A percentile compares a stretch with the other conserved stretches of the same genome.
Evolutionary conservation across 768 basidiomycete genomes (phyloP).

Genomic region (Boletus pseudo-olivaceus): DNA sequence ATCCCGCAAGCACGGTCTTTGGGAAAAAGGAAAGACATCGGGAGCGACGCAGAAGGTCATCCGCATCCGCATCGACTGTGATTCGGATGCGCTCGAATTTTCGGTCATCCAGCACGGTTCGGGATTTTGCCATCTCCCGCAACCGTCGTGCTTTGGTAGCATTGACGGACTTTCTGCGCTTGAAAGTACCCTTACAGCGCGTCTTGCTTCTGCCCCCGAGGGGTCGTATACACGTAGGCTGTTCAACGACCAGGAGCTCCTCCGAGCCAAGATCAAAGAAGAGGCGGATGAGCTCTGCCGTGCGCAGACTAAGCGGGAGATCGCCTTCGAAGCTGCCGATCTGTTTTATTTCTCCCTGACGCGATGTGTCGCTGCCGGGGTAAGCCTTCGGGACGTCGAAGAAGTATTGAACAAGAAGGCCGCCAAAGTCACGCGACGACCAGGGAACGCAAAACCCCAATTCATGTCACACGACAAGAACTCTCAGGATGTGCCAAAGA

Average conservation of each 20-base stretch:
- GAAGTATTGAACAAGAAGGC: constrained; percentile 81
- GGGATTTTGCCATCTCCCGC: constrained; percentile 92
- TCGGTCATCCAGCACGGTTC: constrained; percentile 83
- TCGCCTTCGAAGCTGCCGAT: constrained; percentile 95
- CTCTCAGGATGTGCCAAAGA: constrained; percentile 27
- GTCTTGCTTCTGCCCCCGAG: constrained; percentile 73
- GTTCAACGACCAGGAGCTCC: constrained; percentile 76
- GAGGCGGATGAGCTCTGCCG: constrained; percentile 96
- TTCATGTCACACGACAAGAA: constrained; percentile 40
- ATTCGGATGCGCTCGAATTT: constrained; percentile 89
- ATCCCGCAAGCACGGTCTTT: constrained; percentile 92
- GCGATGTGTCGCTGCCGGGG: constrained; percentile 79
- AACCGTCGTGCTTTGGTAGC: constrained; percentile 86
- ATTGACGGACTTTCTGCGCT: constrained; percentile 75
- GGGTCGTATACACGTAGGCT: constrained; percentile 90
- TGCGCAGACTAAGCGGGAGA: constrained; percentile 71
- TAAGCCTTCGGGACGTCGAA: constrained; percentile 81
- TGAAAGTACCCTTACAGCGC: constrained; percentile 70
- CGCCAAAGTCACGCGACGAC: constrained; percentile 77
- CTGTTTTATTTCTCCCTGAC: constrained; percentile 89
- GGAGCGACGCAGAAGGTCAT: constrained; percentile 89
- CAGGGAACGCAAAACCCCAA: constrained; percentile 90
- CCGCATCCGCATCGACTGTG: constrained; percentile 84
- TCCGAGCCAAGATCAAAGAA: constrained; percentile 94
- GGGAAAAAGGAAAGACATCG: constrained; percentile 96